Evolutionary conservation across 495 filamentous ascomycete species (phyloP).

Genomic region (Ramalina peruviana): DNA sequence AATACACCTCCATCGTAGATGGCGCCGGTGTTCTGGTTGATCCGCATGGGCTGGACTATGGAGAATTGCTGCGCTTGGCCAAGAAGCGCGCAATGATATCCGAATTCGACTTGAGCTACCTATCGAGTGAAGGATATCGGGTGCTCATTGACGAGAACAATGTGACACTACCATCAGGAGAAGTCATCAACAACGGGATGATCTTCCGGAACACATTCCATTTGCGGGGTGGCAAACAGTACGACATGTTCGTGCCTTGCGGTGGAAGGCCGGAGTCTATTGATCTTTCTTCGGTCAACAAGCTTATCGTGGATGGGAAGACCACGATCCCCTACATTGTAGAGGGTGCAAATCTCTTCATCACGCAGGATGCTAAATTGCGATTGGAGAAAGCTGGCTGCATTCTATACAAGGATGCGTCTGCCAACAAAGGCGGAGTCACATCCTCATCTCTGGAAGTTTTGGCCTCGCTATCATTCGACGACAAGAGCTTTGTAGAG

Average conservation of each 20-base stretch:
- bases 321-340: slow-evolving; percentile 82
- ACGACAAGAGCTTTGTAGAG: slow-evolving; percentile 72
- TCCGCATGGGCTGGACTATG: slow-evolving; percentile 71
- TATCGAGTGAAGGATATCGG: slow-evolving; percentile 78
- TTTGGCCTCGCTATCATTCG: slow-evolving; percentile 82
- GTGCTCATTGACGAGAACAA: slow-evolving; percentile 88
- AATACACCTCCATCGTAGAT: slow-evolving; percentile 85
- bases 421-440: slow-evolving; percentile 96
- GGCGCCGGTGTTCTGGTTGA: slow-evolving; percentile 91
- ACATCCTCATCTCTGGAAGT: slow-evolving; percentile 97
- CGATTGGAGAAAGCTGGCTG: slow-evolving; percentile 86
- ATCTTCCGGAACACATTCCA: slow-evolving; percentile 96
- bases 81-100: slow-evolving; percentile 81
- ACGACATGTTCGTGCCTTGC: slow-evolving; percentile 89
- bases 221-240: slow-evolving; percentile 57
- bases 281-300: slow-evolving; percentile 71
- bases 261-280: slow-evolving; percentile 95
- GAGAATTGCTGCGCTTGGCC: slow-evolving; percentile 72
- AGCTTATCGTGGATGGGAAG: slow-evolving; percentile 76
- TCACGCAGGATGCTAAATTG: slow-evolving; percentile 95
- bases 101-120: slow-evolving; percentile 70
- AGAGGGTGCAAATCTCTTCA: slow-evolving; percentile 95
- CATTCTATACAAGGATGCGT: slow-evolving; percentile 93
- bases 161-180: slow-evolving; percentile 70
- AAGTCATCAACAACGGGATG: slow-evolving; percentile 79